Base-by-base conservation (phyloP, 2,329 filamentous ascomycete species). In the Colletotrichum neosansevieriae region DNA sequence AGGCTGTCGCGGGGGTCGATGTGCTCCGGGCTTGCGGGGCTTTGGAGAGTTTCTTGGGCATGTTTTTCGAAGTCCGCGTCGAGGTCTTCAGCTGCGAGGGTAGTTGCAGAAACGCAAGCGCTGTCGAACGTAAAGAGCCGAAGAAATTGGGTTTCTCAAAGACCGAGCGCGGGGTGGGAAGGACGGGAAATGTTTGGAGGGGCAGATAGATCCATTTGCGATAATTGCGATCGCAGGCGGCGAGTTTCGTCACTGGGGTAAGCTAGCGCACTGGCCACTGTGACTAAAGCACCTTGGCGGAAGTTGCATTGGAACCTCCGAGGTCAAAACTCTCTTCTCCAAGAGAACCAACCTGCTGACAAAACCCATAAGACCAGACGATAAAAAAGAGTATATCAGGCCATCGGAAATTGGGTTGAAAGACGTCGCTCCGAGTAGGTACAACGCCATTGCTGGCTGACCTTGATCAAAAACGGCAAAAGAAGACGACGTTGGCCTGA, bases 31-130 rank as follows among this genome's bases (percentile, higher is more conserved):
- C 61, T 12, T 60, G 63, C 38, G 58, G 61, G 34, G 47, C 45
- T 47, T 77, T 79, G 62, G 76, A 74, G 47, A 77, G 75, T 59
- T 78, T 79, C 68, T 74, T 75, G 12, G 76, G 77, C 77, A 24
- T 24, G 24, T 24, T 24, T 24, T 3, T 4, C 24, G 24, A 24
- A 24, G 24, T 24, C 24, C 24, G 24, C 24, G 24, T 5, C 24
- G 24, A 24, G 24, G 4, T 24, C 24, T 24, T 21, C 21, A 3
- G 21, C 21, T 21, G 21, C 2, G 21, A 3, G 21, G 21, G 21
- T 21, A 21, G 3, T 21, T 21, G 21, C 21, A 21, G 21, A 21
- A 2, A 21, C 21, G 21, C 2, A 21, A 21, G 3, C 2, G 40
- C 15, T 24, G 4, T n/a, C 6, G 15, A 34, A n/a, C 5, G 3